phyloP scores from a whole-genome alignment of 208 protist genomes.

The Wallacemonas sp. region DNA sequence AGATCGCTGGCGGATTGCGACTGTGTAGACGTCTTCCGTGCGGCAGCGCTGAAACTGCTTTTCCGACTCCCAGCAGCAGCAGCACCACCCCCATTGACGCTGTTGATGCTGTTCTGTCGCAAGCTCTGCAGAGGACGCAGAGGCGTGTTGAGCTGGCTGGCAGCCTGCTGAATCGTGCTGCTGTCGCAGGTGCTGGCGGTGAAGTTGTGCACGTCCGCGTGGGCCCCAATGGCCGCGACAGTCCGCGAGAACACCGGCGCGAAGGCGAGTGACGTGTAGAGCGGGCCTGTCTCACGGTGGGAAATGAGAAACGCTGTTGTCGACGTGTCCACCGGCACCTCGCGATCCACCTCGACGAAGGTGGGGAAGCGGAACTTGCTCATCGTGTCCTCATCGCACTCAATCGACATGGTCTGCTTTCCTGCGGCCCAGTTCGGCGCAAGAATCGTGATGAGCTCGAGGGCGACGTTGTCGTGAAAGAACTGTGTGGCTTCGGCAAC shows the following conservation, averaged over 20 bases:
- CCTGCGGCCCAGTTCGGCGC: conserved; percentile 59
- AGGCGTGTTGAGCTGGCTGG: conserved; percentile 11
- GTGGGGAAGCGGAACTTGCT: conserved; percentile 34
- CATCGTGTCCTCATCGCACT: conserved; percentile 26
- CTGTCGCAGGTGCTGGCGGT: conserved; percentile 39
- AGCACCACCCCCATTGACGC: no score
- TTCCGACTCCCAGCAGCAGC: no score
- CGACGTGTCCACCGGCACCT: conserved; percentile 62
- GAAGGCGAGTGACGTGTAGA: conserved; percentile 78
- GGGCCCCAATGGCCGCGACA: conserved; percentile 27
- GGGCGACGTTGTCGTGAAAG: conserved; percentile 52
- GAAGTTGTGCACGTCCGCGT: conserved; percentile 51
- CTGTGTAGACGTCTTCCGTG: no score
- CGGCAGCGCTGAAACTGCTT: not conserved
- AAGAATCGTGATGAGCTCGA: conserved; percentile 66
- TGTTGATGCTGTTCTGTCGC: conserved; percentile 9
- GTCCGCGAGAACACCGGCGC: conserved; percentile 64
- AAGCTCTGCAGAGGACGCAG: conserved; percentile 10
- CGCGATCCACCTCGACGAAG: conserved; percentile 71
- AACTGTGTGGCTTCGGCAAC: conserved; percentile 56
- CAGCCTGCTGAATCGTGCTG: conserved; percentile 11
- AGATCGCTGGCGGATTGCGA: no score
- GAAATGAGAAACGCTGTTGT: conserved; percentile 68
- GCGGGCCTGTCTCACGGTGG: conserved; percentile 58
- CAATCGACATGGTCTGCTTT: conserved; percentile 58